Evolutionary conservation across 2,329 filamentous ascomycete species (phyloP), one percentile per base, ranked within the genome.

Genomic region (Botrytis sinoallii): DNA sequence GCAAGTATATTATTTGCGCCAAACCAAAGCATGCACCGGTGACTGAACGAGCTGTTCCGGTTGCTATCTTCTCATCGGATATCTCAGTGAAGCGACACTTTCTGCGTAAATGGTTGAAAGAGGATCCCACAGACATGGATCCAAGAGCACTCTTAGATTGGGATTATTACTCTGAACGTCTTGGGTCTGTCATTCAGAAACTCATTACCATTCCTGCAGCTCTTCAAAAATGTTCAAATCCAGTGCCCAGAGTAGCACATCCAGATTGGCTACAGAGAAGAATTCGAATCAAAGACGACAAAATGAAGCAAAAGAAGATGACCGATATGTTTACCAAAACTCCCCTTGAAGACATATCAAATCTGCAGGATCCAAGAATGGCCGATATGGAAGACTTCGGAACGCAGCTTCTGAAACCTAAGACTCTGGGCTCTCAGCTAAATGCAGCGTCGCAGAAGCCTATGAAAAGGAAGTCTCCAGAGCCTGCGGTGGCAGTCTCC

Each of bases 161-260:
- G 96, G 89, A 94, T 77, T 99, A 99, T 83, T 99, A 99, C 81
- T 87, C 95, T 2, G 97, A 99, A 80, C 94, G 96, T 84, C 86
- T 99, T 32, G 95, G 95, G 0, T 98, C 95, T 0, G 96, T 99
- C 72, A 97, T 99, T 70, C 96, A 99, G 83, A 99, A 99, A 82
- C 89, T 99, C 72, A 97, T 99, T 81, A 99, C 97, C 1, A 99
- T 99, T 77, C 96, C 96, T 3, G 97, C 96, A 25, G 96, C 97
- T 4, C 86, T 99, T 69, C 96, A 99, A 81, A 98, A 97, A 83
- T 88, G 99, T 72, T 89, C 91, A 72, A 99, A 99, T 80, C 96
- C 96, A 0, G 95, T 98, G 1, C 97, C 96, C 22, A 88, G 97
- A 77, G 94, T 99, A 20, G 87, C 93, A 10, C 97, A 99, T 83